Conservation (phyloP, 495 filamentous ascomycete genomes). For the Penicillium bialowiezense region DNA sequence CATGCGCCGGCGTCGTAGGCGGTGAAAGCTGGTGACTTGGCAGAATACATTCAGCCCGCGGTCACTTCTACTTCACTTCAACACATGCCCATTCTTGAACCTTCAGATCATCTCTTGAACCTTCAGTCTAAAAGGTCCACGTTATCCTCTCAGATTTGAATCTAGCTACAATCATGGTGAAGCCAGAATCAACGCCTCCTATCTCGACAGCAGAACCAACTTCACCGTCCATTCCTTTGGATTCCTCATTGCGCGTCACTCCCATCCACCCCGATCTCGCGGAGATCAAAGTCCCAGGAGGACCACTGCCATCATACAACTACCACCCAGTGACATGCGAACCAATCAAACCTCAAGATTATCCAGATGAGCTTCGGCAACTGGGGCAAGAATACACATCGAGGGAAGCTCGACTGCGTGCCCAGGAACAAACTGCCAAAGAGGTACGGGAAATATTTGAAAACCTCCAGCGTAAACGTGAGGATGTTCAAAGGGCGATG, state of each 20-base stretch:
- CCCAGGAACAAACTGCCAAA: slow-evolving; percentile 37
- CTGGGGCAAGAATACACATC: slow-evolving; percentile 39
- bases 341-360: slow-evolving; percentile 27
- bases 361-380: slow-evolving; percentile 34
- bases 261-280: slow-evolving; percentile 42
- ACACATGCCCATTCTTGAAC: background rate
- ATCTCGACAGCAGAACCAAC: slow-evolving; percentile 34
- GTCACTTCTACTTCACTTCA: background rate
- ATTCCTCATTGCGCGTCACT: slow-evolving; percentile 36
- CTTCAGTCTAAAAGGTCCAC: background rate
- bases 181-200: slow-evolving; percentile 24
- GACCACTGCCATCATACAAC: slow-evolving; percentile 27
- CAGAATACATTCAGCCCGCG: background rate
- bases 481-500: slow-evolving; percentile 40
- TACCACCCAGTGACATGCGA: slow-evolving; percentile 43
- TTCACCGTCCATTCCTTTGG: slow-evolving; percentile 26
- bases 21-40: background rate
- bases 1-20: slow-evolving; percentile 9
- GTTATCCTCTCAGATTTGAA: no score
- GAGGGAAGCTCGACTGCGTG: slow-evolving; percentile 36
- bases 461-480: slow-evolving; percentile 37
- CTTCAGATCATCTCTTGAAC: background rate
- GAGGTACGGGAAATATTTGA: slow-evolving; percentile 41
- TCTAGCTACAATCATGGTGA: slow-evolving; percentile 20
- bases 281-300: slow-evolving; percentile 37